Evolutionary conservation across 2,329 filamentous ascomycete genomes (phyloP).

Genomic region (Fusarium proliferatum): DNA sequence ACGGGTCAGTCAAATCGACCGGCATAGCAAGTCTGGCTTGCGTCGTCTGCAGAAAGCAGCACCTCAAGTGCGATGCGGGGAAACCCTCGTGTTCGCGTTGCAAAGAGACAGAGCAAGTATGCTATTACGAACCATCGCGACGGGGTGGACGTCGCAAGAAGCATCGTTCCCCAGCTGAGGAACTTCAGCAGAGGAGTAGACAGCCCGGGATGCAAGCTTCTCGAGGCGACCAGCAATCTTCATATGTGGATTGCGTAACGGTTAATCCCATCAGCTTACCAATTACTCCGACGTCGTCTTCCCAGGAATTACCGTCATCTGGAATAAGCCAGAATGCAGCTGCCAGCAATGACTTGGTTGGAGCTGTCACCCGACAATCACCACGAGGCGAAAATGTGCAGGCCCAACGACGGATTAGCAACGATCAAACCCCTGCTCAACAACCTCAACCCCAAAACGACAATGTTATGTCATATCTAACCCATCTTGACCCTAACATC

Average conservation of each 20-base stretch:
- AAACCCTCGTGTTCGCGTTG: slow-evolving; percentile 38
- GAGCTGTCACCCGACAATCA: neutral
- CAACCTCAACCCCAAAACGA: neutral
- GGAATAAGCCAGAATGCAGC: neutral
- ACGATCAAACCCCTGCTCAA: neutral
- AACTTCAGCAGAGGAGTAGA: neutral
- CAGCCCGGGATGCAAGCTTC: neutral
- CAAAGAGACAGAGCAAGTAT: slow-evolving; percentile 8
- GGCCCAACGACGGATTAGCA: neutral
- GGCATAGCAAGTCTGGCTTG: slow-evolving; percentile 34
- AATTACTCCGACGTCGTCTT: neutral
- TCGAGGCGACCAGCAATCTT: neutral
- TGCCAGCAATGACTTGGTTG: neutral
- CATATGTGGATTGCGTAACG: slow-evolving; percentile 4
- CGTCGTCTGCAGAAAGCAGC: slow-evolving; percentile 37
- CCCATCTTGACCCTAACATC: neutral
- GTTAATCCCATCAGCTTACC: slow-evolving; percentile 13
- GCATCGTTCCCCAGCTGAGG: neutral
- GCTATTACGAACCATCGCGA: slow-evolving; percentile 39
- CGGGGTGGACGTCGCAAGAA: slow-evolving; percentile 36
- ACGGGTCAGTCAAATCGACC: slow-evolving; percentile 11
- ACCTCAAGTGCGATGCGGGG: slow-evolving; percentile 41
- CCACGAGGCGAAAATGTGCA: neutral
- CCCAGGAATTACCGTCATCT: neutral
- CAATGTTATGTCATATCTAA: slow-evolving; percentile 12